Evolutionary conservation across 1,284 basidiomycete genomes (phyloP).

Genomic region (Trichosporon ovoides): DNA sequence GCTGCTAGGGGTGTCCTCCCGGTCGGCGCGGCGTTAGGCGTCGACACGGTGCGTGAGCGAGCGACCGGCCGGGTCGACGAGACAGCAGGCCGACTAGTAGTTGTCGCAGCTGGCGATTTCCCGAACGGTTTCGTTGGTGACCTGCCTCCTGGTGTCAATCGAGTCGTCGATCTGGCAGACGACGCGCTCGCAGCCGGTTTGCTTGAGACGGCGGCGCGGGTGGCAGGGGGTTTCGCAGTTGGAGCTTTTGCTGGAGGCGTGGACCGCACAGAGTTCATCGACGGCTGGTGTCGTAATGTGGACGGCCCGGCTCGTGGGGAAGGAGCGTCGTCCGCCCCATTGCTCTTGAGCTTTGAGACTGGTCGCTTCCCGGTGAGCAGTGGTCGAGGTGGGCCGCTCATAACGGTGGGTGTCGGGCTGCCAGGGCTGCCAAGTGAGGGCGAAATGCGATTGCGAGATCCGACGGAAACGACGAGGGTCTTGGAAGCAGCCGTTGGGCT

Average conservation of each 20-base stretch:
- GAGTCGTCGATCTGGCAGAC: not conserved
- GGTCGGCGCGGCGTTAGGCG: not conserved
- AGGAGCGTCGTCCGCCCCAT: not conserved
- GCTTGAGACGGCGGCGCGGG: not conserved
- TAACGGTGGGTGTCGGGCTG: constrained; percentile 24
- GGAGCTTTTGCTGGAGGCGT: not conserved
- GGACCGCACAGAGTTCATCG: constrained; percentile 9
- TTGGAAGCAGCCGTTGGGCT: constrained; percentile 31
- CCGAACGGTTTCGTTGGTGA: not conserved
- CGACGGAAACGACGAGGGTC: constrained; percentile 25
- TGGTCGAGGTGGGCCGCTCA: constrained; percentile 27
- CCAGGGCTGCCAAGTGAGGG: constrained; percentile 5
- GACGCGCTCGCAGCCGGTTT: not conserved
- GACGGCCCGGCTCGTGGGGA: not conserved
- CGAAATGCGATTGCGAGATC: constrained; percentile 6
- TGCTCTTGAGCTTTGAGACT: constrained; percentile 3
- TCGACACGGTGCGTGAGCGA: not conserved
- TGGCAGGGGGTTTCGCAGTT: not conserved
- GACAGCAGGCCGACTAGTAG: not conserved
- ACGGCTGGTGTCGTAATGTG: constrained; percentile 11
- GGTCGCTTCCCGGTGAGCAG: constrained; percentile 34
- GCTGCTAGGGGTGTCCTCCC: not conserved
- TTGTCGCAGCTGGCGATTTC: not conserved
- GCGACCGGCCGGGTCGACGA: not conserved
- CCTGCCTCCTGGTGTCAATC: not conserved